Conservation (phyloP, 352 stramenopile genomes). For the Plasmopara halstedii region DNA sequence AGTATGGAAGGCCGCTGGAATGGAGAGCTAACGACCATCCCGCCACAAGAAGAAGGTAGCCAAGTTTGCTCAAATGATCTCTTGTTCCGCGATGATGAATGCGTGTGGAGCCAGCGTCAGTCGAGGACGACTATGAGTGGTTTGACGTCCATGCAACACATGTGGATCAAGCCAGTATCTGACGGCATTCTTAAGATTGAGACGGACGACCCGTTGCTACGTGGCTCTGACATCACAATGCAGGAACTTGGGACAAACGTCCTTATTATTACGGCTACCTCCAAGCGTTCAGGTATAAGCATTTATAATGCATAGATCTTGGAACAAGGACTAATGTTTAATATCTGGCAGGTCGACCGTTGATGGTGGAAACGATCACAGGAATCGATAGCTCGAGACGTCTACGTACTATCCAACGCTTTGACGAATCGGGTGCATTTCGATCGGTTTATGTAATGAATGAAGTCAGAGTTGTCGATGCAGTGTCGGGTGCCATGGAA, state of each 20-base stretch:
- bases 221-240: conserved; percentile 81
- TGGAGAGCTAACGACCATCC: conserved; percentile 67
- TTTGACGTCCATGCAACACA: conserved; percentile 81
- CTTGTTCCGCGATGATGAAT: conserved; percentile 76
- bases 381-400: conserved; percentile 71
- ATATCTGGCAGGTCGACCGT: conserved; percentile 34
- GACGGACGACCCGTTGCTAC: conserved; percentile 69
- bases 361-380: conserved; percentile 84
- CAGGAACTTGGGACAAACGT: conserved; percentile 78
- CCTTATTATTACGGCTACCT: conserved; percentile 77
- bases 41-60: conserved; percentile 63
- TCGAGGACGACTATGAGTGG: conserved; percentile 81
- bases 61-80: conserved; percentile 85
- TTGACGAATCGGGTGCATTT: conserved; percentile 80
- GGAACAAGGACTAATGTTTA: background rate
- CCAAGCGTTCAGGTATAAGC: conserved; percentile 62
- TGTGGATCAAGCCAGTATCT: conserved; percentile 82
- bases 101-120: conserved; percentile 81
- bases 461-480: conserved; percentile 74
- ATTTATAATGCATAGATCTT: background rate
- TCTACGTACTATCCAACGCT: conserved; percentile 78
- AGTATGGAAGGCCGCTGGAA: conserved; percentile 86
- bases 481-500: conserved; percentile 82
- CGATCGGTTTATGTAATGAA: conserved; percentile 87
- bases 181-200: conserved; percentile 86